Percentiles rank a stretch among this genome's conserved stretches.
phyloP scores from a whole-genome alignment of 2,329 filamentous ascomycete species.

The Rhynchosporium agropyri region DNA sequence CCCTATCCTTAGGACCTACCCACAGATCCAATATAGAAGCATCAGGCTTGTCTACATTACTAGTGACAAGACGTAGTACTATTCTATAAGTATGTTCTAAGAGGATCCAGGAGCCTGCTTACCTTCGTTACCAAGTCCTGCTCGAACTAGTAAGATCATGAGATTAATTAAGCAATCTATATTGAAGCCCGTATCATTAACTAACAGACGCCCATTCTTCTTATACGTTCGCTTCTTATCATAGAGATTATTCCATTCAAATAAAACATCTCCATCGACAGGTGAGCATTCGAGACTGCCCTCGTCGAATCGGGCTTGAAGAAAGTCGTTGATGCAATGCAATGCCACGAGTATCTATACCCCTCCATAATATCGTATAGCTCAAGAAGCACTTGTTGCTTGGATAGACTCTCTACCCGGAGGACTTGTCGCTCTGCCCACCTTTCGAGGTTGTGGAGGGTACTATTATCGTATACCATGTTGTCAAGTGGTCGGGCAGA shows the following conservation, averaged over 20 bases:
- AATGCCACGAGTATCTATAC: slow-evolving; percentile 27
- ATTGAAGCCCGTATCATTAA: slow-evolving; percentile 23
- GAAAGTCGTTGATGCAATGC: slow-evolving; percentile 27
- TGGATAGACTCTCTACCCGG: slow-evolving; percentile 24
- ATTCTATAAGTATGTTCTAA: slow-evolving; percentile 23
- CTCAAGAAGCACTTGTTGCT: slow-evolving; percentile 24
- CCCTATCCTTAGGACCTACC: slow-evolving; percentile 16
- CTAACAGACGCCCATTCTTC: slow-evolving; percentile 23
- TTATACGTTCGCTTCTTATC: slow-evolving; percentile 28
- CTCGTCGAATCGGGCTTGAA: slow-evolving; percentile 23
- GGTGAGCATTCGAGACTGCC: slow-evolving; percentile 25
- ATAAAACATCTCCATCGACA: slow-evolving; percentile 26
- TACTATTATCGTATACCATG: slow-evolving; percentile 1
- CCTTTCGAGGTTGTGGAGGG: slow-evolving; percentile 4
- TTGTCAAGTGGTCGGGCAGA: slow-evolving; percentile 2
- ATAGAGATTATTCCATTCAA: slow-evolving; percentile 30
- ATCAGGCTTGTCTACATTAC: slow-evolving; percentile 25
- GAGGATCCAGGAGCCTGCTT: slow-evolving; percentile 14
- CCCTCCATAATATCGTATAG: slow-evolving; percentile 25
- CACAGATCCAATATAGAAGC: slow-evolving; percentile 22
- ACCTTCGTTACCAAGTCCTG: slow-evolving; percentile 23
- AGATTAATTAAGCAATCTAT: slow-evolving; percentile 31
- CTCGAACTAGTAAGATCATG: slow-evolving; percentile 29
- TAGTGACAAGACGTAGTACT: slow-evolving; percentile 25
- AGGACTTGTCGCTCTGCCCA: slow-evolving; percentile 24